Conservation (phyloP, 2,329 filamentous ascomycete species). For the Cercospora sp. region DNA sequence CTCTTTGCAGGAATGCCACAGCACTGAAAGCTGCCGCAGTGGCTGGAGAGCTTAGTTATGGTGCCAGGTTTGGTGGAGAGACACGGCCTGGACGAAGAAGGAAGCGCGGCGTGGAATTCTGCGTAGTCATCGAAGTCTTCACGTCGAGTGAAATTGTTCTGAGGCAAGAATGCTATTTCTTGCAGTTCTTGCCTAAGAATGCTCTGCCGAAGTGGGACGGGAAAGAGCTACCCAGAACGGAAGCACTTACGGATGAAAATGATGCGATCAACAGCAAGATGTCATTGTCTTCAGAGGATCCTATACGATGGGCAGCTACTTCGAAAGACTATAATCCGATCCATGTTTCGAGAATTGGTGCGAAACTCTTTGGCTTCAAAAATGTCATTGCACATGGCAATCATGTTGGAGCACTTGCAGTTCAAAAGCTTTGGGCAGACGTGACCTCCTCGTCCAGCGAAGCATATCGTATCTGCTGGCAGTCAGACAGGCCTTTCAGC, state of each 20-base stretch:
- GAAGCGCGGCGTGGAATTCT: slow-evolving; percentile 26
- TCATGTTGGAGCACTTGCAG: slow-evolving; percentile 22
- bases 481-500: not conserved
- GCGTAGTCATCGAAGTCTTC: slow-evolving; percentile 18
- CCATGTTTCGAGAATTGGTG: slow-evolving; percentile 19
- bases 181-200: slow-evolving; percentile 17
- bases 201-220: slow-evolving; percentile 9
- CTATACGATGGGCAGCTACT: slow-evolving; percentile 20
- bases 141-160: not conserved
- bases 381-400: slow-evolving; percentile 27
- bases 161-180: slow-evolving; percentile 19
- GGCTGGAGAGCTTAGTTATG: slow-evolving; percentile 11
- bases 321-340: slow-evolving; percentile 29
- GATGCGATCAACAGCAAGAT: not conserved
- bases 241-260: not conserved
- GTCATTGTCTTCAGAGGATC: slow-evolving; percentile 11
- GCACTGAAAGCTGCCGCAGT: slow-evolving; percentile 2
- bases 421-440: slow-evolving; percentile 13
- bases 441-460: not conserved
- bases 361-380: slow-evolving; percentile 24
- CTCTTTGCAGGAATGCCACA: slow-evolving; percentile 6
- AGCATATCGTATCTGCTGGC: slow-evolving; percentile 9
- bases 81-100: slow-evolving; percentile 14
- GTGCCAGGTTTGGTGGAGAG: slow-evolving; percentile 17
- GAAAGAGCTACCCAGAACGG: not conserved